Evolutionary conservation across 306 rosid genomes (phyloP).

Genomic region (Cicer bijugum): DNA sequence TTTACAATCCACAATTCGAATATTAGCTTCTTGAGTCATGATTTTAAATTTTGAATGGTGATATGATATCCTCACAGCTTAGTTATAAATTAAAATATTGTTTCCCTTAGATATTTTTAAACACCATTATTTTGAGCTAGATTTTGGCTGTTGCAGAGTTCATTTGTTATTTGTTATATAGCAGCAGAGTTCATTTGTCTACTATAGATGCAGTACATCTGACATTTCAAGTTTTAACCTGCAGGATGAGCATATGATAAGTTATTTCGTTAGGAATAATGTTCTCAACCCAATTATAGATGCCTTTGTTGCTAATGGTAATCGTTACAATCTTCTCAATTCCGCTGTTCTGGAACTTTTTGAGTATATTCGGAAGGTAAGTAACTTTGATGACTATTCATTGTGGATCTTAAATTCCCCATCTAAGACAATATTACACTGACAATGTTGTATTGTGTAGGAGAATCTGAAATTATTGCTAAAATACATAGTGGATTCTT

Average conservation of each 20-base stretch:
- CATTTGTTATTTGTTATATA: background rate
- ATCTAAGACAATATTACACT: constrained; percentile 22
- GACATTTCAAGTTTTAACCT: constrained; percentile 48
- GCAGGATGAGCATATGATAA: constrained; percentile 92
- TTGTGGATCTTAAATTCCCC: constrained; percentile 39
- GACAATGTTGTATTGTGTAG: constrained; percentile 53
- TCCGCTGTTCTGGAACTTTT: constrained; percentile 90
- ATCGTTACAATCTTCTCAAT: constrained; percentile 92
- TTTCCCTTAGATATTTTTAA: background rate
- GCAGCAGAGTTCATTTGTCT: constrained; percentile 14
- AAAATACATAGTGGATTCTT: constrained; percentile 75
- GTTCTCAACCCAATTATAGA: constrained; percentile 84
- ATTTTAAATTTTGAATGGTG: background rate
- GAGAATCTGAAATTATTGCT: constrained; percentile 74
- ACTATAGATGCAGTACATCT: constrained; percentile 23
- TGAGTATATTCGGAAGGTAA: constrained; percentile 84
- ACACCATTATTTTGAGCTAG: constrained; percentile 11
- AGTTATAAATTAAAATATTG: background rate
- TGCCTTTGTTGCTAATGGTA: constrained; percentile 82
- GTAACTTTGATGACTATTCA: constrained; percentile 35
- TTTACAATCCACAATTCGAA: background rate
- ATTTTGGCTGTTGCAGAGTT: background rate
- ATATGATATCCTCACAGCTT: background rate
- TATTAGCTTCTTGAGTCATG: background rate
- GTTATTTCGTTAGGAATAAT: constrained; percentile 73